Evolutionary conservation across 352 stramenopile species (phyloP), one percentile per base, ranked within the genome.

Genomic region (Globisporangium paddicum): DNA sequence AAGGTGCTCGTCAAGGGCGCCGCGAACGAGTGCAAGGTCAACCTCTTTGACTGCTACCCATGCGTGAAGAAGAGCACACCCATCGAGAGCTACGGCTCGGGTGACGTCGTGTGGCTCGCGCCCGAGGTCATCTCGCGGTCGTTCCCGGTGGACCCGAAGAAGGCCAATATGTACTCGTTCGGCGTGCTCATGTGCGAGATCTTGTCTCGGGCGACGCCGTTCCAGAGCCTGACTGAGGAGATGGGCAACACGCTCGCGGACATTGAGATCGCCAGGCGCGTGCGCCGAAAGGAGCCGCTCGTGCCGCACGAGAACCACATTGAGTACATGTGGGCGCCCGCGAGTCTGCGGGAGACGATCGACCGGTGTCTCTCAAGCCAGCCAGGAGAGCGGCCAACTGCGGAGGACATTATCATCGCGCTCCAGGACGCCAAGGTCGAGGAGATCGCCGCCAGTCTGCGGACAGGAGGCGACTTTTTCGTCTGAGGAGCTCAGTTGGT

Each of bases 111-210:
- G 21, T 86, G 75, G 72, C 62, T 80, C 8, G 65, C 79, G 32
- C 79, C 79, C 0, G 79, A 90, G 53, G 49, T 88, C 38, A 64
- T 87, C 47, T 79, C 59, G 41, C 67, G 73, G 5, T 75, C 68
- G 16, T 71, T 64, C 25, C 71, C 63, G 7, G 75, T 87, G 63
- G 72, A 86, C 34, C 63, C 65, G 40, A 66, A 67, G 19, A 79
- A 77, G 23, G 75, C 63, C 45, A 86, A 90, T 48, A 76, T 87
- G 50, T 90, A 81, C 66, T 62, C 79, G n/a, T 80, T 90, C 23
- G 79, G 78, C 21, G 67, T 90, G 18, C 56, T 90, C 30, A 66
- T 87, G 45, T 67, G 71, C 53, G 78, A 88, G 62, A 72, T 90
- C 60, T 73, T 82, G 19, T 79, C 78, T n/a, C 72, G 74, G 10